Conservation (phyloP, 2,329 filamentous ascomycete species). For the Cercospora beticola region DNA sequence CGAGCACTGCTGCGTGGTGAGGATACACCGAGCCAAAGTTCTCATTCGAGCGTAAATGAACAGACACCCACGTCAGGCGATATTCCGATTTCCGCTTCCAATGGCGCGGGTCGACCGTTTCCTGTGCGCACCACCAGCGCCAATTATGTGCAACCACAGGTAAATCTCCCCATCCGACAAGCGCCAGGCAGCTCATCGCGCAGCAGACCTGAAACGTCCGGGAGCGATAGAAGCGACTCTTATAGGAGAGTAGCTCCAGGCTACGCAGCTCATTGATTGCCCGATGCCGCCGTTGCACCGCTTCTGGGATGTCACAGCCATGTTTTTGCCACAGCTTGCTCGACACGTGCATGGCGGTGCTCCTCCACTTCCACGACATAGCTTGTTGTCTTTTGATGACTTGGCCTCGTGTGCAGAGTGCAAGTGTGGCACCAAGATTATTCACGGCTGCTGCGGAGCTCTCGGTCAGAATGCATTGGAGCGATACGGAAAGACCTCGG, state of each 20-base stretch:
- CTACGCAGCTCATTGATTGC: slow-evolving; percentile 21
- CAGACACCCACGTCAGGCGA: slow-evolving; percentile 35
- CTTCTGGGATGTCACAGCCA: not conserved
- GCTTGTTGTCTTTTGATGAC: not conserved
- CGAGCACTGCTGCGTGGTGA: slow-evolving; percentile 67
- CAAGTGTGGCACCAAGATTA: not conserved
- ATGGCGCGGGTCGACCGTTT: slow-evolving; percentile 39
- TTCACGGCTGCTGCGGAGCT: not conserved
- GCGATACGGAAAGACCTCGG: not conserved
- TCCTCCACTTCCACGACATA: not conserved
- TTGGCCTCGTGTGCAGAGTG: not conserved
- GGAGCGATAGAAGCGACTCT: slow-evolving; percentile 31
- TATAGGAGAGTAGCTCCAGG: slow-evolving; percentile 31
- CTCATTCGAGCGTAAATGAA: slow-evolving; percentile 22
- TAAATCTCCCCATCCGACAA: slow-evolving; percentile 50
- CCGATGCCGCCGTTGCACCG: not conserved
- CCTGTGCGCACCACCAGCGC: slow-evolving; percentile 47
- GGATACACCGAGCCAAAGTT: slow-evolving; percentile 30
- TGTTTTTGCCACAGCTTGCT: not conserved
- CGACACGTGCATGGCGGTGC: not conserved
- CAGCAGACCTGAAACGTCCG: slow-evolving; percentile 32
- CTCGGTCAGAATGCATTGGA: not conserved
- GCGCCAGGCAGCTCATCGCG: slow-evolving; percentile 32
- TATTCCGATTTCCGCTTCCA: slow-evolving; percentile 34
- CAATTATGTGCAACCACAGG: slow-evolving; percentile 32